Conservation (phyloP, 2,329 filamentous ascomycete species). For the Aureobasidium sp. region DNA sequence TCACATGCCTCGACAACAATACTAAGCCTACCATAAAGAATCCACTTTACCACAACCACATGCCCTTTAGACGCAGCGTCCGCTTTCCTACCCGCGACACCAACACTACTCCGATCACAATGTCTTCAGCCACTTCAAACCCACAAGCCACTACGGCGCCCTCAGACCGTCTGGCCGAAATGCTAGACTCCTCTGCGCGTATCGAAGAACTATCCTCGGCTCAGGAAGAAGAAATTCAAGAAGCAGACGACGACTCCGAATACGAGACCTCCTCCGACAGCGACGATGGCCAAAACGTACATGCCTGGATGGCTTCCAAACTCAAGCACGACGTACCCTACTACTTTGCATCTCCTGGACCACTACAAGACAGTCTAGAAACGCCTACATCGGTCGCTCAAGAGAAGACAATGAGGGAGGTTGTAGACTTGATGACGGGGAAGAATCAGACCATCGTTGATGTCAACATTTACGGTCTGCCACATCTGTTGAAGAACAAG, state of each 20-base stretch:
- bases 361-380: slow-evolving; percentile 57
- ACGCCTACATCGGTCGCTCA: slow-evolving; percentile 65
- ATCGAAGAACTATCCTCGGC: slow-evolving; percentile 28
- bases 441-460: slow-evolving; percentile 43
- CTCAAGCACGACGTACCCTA: slow-evolving; percentile 32
- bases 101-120: neutral
- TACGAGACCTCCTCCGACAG: slow-evolving; percentile 3
- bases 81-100: slow-evolving; percentile 11
- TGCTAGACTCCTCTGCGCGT: slow-evolving; percentile 22
- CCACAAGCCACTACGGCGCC: neutral
- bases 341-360: slow-evolving; percentile 53
- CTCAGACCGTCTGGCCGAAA: slow-evolving; percentile 25
- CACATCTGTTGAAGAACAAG: slow-evolving; percentile 58
- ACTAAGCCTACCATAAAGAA: slow-evolving; percentile 15
- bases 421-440: slow-evolving; percentile 59
- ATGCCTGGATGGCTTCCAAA: slow-evolving; percentile 17
- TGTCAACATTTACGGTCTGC: slow-evolving; percentile 64
- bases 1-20: slow-evolving; percentile 19
- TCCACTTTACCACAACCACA: neutral
- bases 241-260: slow-evolving; percentile 19
- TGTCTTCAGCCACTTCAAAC: neutral
- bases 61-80: neutral
- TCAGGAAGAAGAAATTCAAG: slow-evolving; percentile 22
- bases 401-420: slow-evolving; percentile 59
- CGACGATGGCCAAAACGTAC: slow-evolving; percentile 12